phyloP scores from a whole-genome alignment of 179 eudicot species.

The Corrigiola litoralis region DNA sequence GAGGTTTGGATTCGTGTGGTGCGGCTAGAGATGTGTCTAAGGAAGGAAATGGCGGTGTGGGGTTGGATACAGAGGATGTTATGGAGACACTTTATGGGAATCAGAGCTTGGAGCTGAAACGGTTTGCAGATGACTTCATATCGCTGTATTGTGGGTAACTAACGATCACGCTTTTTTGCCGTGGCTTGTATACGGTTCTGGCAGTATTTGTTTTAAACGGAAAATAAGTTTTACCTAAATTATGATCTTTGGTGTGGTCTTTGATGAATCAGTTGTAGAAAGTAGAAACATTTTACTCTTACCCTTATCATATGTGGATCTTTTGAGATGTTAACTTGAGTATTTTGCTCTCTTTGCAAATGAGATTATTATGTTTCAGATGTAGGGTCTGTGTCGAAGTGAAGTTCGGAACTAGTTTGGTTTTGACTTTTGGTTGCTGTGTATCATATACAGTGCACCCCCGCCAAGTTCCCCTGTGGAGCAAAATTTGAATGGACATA shows the following conservation, averaged over 20 bases:
- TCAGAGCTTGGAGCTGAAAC: conserved; percentile 40
- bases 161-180: not conserved
- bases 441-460: conserved; percentile 34
- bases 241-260: not conserved
- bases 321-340: not conserved
- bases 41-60: conserved; percentile 14
- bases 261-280: not conserved
- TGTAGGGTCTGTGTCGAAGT: not conserved
- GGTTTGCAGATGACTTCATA: conserved; percentile 58
- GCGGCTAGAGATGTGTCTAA: conserved; percentile 17
- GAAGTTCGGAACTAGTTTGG: not conserved
- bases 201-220: no score
- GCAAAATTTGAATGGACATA: conserved; percentile 31
- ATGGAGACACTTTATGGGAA: conserved; percentile 17
- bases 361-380: not conserved
- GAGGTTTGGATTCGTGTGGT: conserved; percentile 19
- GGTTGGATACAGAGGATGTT: conserved; percentile 18
- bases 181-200: no score
- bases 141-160: conserved; percentile 69
- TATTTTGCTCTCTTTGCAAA: not conserved
- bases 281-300: not conserved
- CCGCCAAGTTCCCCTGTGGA: conserved; percentile 35
- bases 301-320: not conserved
- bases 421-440: not conserved
- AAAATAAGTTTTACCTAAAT: not conserved